These are phyloP conservation scores for Sindora glabra DNA, from an alignment of 306 rosid genomes.

Conservation along the genomic window DNA sequence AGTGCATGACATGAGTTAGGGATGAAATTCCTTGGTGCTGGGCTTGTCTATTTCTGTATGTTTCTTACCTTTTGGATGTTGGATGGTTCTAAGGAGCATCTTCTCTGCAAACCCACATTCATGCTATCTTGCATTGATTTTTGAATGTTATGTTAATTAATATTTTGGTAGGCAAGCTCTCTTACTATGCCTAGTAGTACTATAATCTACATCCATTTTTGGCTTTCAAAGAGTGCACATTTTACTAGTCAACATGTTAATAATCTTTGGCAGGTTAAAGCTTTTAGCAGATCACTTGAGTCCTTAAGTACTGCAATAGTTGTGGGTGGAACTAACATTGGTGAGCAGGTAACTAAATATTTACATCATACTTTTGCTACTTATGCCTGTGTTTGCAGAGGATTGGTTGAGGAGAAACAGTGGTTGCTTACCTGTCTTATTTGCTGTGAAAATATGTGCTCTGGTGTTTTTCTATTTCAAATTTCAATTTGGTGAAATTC, in stretches of 20 bases:
- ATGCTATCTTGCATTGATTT: not conserved
- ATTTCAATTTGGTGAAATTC: no score
- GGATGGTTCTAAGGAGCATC: not conserved
- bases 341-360: constrained; percentile 60
- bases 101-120: not conserved
- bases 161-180: not conserved
- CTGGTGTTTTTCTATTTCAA: no score
- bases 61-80: not conserved
- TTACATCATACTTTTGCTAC: not conserved
- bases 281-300: constrained; percentile 71
- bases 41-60: no score
- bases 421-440: not conserved
- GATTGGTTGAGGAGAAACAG: not conserved
- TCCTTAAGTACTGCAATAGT: constrained; percentile 73
- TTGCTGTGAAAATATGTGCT: no score
- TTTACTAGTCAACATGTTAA: not conserved
- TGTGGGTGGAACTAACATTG: constrained; percentile 82
- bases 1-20: not conserved
- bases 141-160: not conserved
- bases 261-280: constrained; percentile 58
- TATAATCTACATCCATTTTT: not conserved
- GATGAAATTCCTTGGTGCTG: not conserved
- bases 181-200: not conserved
- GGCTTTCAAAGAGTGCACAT: not conserved
- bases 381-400: not conserved